A percentile compares a stretch with the other conserved stretches of the same genome.
Conservation (phyloP, 1,284 basidiomycete genomes). For the Neonothopanus nambi region DNA sequence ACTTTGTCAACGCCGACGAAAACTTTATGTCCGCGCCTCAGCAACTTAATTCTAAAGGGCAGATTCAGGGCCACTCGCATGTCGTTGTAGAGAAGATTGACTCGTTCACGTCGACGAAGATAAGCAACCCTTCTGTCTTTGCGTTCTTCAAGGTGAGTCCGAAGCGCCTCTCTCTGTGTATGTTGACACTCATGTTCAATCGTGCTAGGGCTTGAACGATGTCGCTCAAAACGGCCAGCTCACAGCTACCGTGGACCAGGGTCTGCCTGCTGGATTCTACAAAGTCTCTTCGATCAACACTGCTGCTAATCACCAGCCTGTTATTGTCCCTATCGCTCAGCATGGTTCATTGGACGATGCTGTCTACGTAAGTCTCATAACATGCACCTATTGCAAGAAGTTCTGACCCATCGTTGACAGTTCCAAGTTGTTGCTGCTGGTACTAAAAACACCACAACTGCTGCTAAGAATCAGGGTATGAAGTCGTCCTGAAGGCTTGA, state of each 20-base stretch:
- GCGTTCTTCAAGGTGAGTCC: constrained; percentile 62
- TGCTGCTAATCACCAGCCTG: constrained; percentile 66
- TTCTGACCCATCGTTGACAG: constrained; percentile 1
- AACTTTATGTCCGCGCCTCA: constrained; percentile 73
- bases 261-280: constrained; percentile 67
- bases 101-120: constrained; percentile 47
- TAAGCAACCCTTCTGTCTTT: constrained; percentile 55
- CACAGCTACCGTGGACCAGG: constrained; percentile 52
- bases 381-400: neutral
- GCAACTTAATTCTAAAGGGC: constrained; percentile 52
- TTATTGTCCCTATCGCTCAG: constrained; percentile 60
- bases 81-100: constrained; percentile 59
- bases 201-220: constrained; percentile 46
- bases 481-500: too few species aligned
- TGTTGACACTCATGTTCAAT: neutral
- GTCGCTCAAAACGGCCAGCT: constrained; percentile 50
- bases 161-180: neutral
- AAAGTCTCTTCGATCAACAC: constrained; percentile 56
- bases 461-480: neutral
- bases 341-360: constrained; percentile 27
- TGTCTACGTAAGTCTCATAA: constrained; percentile 46
- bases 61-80: constrained; percentile 63
- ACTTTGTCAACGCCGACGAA: constrained; percentile 59
- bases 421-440: constrained; percentile 8
- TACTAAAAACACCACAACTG: constrained; percentile 6